Evolutionary conservation across 75 land plant species (phyloP).

Genomic region (Larix kaempferi): DNA sequence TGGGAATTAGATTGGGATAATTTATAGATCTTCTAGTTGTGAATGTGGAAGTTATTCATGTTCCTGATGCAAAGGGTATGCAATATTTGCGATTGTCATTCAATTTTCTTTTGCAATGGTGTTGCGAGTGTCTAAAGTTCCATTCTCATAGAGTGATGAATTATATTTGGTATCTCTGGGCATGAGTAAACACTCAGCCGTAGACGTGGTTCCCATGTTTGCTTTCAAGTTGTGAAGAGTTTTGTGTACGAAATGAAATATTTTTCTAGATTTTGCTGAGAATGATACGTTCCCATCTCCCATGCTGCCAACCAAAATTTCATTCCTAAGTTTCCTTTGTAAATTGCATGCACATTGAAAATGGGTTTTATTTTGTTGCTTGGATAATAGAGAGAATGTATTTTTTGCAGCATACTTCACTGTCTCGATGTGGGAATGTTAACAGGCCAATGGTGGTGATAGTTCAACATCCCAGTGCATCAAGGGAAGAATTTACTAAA

Average conservation of each 20-base stretch:
- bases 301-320: not conserved
- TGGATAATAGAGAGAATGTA: not conserved
- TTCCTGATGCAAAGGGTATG: too few species aligned
- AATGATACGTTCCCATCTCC: not conserved
- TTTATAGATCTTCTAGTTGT: too few species aligned
- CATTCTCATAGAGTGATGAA: not conserved
- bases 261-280: not conserved
- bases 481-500: slow-evolving; percentile 3
- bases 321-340: not conserved
- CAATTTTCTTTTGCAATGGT: not conserved
- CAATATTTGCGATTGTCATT: not conserved
- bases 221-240: not conserved
- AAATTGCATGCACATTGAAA: not conserved
- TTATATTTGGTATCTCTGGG: not conserved
- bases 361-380: not conserved
- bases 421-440: not conserved
- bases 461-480: slow-evolving; percentile 3
- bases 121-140: not conserved
- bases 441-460: slow-evolving; percentile 8
- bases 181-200: not conserved
- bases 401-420: slow-evolving; percentile 6
- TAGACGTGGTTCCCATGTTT: not conserved
- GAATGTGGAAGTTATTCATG: too few species aligned
- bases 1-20: too few species aligned
- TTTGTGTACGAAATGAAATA: not conserved